Conservation (phyloP, 352 stramenopile species). For the Phytopythium montanum region DNA sequence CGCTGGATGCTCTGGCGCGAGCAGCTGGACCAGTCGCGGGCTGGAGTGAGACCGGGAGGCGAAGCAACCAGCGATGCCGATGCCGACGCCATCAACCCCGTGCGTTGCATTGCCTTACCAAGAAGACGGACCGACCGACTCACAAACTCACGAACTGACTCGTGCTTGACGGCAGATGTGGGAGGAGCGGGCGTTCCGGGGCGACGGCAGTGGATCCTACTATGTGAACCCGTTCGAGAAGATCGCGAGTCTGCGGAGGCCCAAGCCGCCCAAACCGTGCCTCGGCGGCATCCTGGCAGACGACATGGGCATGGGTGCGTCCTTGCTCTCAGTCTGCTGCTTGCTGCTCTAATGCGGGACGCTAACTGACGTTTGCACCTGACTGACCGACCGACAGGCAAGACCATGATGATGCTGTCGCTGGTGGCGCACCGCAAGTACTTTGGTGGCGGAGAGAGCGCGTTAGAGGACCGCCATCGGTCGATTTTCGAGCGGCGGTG, state of each 20-base stretch:
- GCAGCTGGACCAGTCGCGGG: constrained; percentile 21
- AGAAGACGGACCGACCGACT: background rate
- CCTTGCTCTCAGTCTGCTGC: background rate
- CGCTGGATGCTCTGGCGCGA: constrained; percentile 88
- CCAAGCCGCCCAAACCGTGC: constrained; percentile 50
- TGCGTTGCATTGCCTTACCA: constrained; percentile 17
- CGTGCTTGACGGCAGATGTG: constrained; percentile 46
- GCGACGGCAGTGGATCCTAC: constrained; percentile 36
- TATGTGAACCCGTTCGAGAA: constrained; percentile 86
- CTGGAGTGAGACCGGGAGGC: constrained; percentile 8
- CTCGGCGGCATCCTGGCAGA: constrained; percentile 87
- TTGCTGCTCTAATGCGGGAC: background rate
- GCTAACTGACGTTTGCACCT: background rate
- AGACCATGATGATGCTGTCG: constrained; percentile 82
- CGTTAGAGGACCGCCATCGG: background rate
- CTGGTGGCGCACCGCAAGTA: constrained; percentile 60
- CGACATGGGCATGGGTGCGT: constrained; percentile 84
- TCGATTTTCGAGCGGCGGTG: background rate
- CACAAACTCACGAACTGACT: too few species aligned
- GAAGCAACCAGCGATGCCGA: constrained; percentile 17
- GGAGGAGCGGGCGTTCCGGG: constrained; percentile 51
- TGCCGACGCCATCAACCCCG: constrained; percentile 37
- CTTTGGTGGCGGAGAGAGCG: constrained; percentile 14
- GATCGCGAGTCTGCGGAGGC: constrained; percentile 55
- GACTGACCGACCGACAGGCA: constrained; percentile 23